Evolutionary conservation across 2,329 filamentous ascomycete genomes (phyloP).

Genomic region (Paradendryphiella salina): DNA sequence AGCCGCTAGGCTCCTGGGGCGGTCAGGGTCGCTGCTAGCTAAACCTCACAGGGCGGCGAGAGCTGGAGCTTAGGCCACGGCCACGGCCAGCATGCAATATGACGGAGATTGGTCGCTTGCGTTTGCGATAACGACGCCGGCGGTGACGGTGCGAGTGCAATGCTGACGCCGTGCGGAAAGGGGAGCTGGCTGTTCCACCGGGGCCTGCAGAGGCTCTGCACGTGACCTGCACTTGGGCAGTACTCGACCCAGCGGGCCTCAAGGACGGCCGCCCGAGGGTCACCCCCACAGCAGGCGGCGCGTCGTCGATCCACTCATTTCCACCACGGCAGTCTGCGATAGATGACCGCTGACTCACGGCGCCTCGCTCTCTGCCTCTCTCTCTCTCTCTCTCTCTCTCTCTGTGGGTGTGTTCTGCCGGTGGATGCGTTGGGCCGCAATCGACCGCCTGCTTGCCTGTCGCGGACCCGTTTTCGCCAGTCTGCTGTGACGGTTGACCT

Average conservation of each 20-base stretch:
- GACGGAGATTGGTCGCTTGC: not conserved
- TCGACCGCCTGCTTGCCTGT: conserved; percentile 5
- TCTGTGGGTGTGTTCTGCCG: conserved; percentile 9
- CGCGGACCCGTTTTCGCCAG: conserved; percentile 4
- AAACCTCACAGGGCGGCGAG: conserved; percentile 9
- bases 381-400: not conserved
- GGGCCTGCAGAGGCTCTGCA: conserved; percentile 3
- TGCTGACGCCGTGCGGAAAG: conserved; percentile 22
- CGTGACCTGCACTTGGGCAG: conserved; percentile 5
- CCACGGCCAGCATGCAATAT: conserved; percentile 4
- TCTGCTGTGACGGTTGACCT: no score
- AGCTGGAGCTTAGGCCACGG: not conserved
- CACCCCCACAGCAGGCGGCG: conserved; percentile 6
- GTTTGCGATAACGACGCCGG: no score
- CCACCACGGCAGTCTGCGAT: conserved; percentile 5
- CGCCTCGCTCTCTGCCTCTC: not conserved
- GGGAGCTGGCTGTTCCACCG: conserved; percentile 18
- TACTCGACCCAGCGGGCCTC: not conserved
- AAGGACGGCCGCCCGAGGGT: not conserved
- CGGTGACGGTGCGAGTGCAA: not conserved
- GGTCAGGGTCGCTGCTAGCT: conserved; percentile 15
- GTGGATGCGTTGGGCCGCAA: conserved; percentile 15
- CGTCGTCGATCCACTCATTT: conserved; percentile 14
- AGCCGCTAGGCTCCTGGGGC: conserved; percentile 11
- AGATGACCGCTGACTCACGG: conserved; percentile 9